Evolutionary conservation across 1,284 basidiomycete genomes (phyloP), one percentile per base, ranked within the genome.

Genomic region (Puccinia triticina): DNA sequence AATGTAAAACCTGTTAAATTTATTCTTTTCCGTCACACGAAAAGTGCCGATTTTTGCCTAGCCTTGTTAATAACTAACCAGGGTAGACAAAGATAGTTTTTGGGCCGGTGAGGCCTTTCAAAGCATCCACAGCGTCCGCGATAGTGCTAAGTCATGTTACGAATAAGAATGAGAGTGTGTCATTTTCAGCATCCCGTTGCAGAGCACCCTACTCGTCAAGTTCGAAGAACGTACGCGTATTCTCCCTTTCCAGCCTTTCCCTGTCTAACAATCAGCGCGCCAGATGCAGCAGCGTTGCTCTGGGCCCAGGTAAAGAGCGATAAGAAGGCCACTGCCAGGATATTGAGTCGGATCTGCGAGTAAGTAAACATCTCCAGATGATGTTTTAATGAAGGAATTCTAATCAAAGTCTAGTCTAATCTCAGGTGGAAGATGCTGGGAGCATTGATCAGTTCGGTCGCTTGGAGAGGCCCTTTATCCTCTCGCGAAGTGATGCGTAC

Each of bases 231-330:
- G 46, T 69, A 69, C 66, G 66, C 66, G 43, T 69, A 29, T 29
- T 69, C 66, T 69, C 66, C 43, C 37, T 37, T 16, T 26, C 43
- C 43, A 11, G 66, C 18, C 18, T 29, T 29, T 50, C 48, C 48
- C 66, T 69, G 66, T n/a, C 66, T 69, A n/a, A 69, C 66, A 69
- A 69, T 69, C 40, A 69, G 29, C 40, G 66, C 66, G 43, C 66
- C 66, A 4, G 66, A 14, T 46, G 40, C 37, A 69, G 66, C 40
- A 48, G 18, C 48, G 18, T n/a, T 26, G n/a, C 43, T 48, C 37
- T 69, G 66, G 23, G 66, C 66, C 66, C 40, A 69, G n/a, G 43
- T 29, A 48, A 37, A 48, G 37, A 69, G 16, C n/a, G 43, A 46
- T 2, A 69, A 48, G 8, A 43, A 29, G 40, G 43, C 66, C 23